Evolutionary conservation across 192 early-diverging fungal species (phyloP), one percentile per base, ranked within the genome.

Genomic region (Linnemannia zychae): DNA sequence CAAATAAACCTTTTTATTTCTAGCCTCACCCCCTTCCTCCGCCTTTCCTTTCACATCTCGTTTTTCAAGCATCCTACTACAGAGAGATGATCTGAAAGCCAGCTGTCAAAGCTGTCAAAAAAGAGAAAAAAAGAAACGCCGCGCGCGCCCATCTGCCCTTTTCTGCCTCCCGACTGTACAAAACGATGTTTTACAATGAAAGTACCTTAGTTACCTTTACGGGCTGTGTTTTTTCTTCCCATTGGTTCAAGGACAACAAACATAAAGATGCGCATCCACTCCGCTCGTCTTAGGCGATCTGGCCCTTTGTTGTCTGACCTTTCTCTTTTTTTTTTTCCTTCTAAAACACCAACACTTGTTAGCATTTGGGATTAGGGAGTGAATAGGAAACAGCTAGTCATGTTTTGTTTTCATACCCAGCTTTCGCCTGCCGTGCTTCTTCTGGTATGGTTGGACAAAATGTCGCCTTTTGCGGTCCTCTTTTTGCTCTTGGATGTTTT

Each of bases 381-480:
- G 48, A 15, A 49, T 5, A 15, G 5, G 11, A 15, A 7, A 60
- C 53, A 3, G 40, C 40, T 44, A 44, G 40, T 9, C 40, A 44
- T 44, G 40, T 44, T 63, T 31, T 47, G 46, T 53, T 63, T 63
- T 63, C 57, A 63, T 28, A 63, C 57, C 57, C 57, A 63, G 57
- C 57, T 28, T 12, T 24, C 24, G 28, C 28, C 24, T 31, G 28
- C 57, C 57, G 57, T 31, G 57, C 57, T 33, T 49, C 48, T 15
- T n/a, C n/a, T 1, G 48, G 40, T 44, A 63, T 28, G 11, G 57
- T 63, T 33, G 28, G 57, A 33, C 57, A 63, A 31, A 31, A 63
- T 63, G 12, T 63, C 57, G 13, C 28, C 28, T 31, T 31, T 33
- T 12, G 9, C 9, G 3, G 9, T 24, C 9, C 48, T 49, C 48